Evolutionary conservation across 371 early-diverging fungal species (phyloP).

Genomic region (Nematocida sp.): DNA sequence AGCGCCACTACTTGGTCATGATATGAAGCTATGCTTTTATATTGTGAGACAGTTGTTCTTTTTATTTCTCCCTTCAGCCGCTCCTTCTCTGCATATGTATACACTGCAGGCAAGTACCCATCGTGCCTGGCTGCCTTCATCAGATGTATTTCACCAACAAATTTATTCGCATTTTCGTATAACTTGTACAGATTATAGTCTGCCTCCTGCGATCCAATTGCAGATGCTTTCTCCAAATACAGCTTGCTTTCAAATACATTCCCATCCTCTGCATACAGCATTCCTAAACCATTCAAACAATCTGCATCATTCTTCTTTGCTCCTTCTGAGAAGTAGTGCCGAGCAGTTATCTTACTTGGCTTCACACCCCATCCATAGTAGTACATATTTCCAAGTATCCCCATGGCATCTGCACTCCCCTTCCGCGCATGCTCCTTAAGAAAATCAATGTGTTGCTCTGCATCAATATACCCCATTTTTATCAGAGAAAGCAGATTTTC

Average conservation of each 20-base stretch:
- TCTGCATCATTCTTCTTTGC: conserved; percentile 57
- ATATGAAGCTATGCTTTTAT: conserved; percentile 59
- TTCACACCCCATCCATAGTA: conserved; percentile 67
- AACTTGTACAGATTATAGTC: conserved; percentile 62
- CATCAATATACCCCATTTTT: conserved; percentile 57
- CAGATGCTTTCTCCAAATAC: conserved; percentile 57
- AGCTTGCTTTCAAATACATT: conserved; percentile 56
- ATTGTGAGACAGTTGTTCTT: conserved; percentile 19
- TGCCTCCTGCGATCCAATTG: conserved; percentile 47
- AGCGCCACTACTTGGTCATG: conserved; percentile 44
- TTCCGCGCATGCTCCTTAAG: conserved; percentile 55
- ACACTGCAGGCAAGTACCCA: conserved; percentile 70
- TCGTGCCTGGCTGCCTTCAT: conserved; percentile 60
- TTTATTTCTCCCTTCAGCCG: conserved; percentile 31
- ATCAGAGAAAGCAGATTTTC: conserved; percentile 60
- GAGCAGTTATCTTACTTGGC: conserved; percentile 60
- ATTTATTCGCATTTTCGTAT: conserved; percentile 38
- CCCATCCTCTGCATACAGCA: conserved; percentile 48
- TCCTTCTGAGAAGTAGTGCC: conserved; percentile 68
- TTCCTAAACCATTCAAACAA: conserved; percentile 67
- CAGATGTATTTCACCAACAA: conserved; percentile 56
- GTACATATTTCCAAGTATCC: conserved; percentile 68
- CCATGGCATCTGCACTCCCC: conserved; percentile 60
- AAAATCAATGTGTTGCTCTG: conserved; percentile 42
- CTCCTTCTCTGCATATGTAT: conserved; percentile 60